phyloP scores from a whole-genome alignment of 805 yeast genomes.

The Candida krabiensis region DNA sequence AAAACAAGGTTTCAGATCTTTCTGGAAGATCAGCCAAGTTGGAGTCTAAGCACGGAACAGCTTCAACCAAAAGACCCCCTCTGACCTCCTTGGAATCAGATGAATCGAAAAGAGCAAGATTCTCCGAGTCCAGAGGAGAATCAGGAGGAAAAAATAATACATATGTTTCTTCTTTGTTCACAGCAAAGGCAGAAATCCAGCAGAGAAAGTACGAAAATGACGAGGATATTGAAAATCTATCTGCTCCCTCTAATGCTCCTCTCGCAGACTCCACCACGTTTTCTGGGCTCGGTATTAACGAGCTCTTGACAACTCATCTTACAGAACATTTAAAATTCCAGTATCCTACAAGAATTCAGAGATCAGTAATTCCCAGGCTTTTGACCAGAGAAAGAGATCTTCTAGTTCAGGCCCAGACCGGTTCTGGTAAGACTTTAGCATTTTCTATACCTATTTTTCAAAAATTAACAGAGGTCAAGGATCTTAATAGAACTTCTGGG shows the following conservation, averaged over 20 bases:
- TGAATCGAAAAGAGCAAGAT: slow-evolving; percentile 30
- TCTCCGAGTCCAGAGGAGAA: slow-evolving; percentile 50
- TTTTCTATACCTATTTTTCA: slow-evolving; percentile 82
- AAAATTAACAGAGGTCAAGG: slow-evolving; percentile 58
- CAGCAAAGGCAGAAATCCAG: slow-evolving; percentile 59
- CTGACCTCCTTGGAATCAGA: slow-evolving; percentile 22
- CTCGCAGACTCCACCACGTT: slow-evolving; percentile 68
- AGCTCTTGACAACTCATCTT: slow-evolving; percentile 52
- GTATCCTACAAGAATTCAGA: slow-evolving; percentile 86
- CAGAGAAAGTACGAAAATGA: slow-evolving; percentile 36
- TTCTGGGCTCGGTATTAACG: slow-evolving; percentile 66
- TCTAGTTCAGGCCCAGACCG: slow-evolving; percentile 95
- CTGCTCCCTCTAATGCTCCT: slow-evolving; percentile 85
- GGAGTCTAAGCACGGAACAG: not conserved
- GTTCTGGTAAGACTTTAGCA: slow-evolving; percentile 95
- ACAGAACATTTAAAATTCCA: slow-evolving; percentile 52
- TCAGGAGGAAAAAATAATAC: slow-evolving; percentile 58
- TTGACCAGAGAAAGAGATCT: slow-evolving; percentile 56
- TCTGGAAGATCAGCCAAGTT: not conserved
- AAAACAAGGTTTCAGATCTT: not conserved
- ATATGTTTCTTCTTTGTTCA: slow-evolving; percentile 83
- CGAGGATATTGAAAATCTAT: slow-evolving; percentile 27
- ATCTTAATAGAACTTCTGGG: slow-evolving; percentile 66
- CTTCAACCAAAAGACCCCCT: slow-evolving; percentile 7
- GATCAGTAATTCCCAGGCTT: slow-evolving; percentile 69